phyloP scores from a whole-genome alignment of 306 rosid genomes.

The Fragaria vesca region DNA sequence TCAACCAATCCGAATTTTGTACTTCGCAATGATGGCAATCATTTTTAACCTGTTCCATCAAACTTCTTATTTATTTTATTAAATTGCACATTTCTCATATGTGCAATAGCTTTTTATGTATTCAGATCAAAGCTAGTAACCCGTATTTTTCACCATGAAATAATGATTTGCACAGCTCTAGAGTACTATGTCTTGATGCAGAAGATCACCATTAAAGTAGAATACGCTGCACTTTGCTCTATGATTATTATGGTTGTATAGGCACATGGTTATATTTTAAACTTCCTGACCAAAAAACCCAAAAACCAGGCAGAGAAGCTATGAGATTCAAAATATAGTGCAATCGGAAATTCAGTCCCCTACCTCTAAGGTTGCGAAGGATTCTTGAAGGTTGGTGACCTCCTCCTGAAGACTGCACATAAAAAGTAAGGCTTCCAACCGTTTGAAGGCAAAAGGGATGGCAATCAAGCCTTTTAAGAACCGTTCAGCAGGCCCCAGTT shows the following conservation, averaged over 20 bases:
- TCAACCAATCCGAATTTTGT: not conserved
- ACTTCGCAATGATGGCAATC: not conserved
- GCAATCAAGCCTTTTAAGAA: slow-evolving; percentile 73
- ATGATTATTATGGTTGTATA: not conserved
- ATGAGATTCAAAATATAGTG: slow-evolving; percentile 1
- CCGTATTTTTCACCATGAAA: not conserved
- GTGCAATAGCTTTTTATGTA: not conserved
- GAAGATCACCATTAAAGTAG: not conserved
- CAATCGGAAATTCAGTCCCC: slow-evolving; percentile 8
- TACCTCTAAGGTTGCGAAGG: slow-evolving; percentile 78
- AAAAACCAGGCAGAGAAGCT: slow-evolving; percentile 7
- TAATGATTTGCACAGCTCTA: not conserved
- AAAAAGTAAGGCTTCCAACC: slow-evolving; percentile 77
- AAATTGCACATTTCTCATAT: not conserved
- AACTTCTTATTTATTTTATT: not conserved
- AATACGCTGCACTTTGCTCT: not conserved
- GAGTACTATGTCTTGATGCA: not conserved
- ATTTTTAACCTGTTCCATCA: not conserved
- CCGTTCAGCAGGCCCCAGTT: slow-evolving; percentile 85
- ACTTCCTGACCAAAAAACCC: not conserved
- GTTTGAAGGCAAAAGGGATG: slow-evolving; percentile 78
- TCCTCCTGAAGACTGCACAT: slow-evolving; percentile 83
- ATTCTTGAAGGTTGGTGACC: slow-evolving; percentile 49
- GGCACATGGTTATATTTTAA: not conserved
- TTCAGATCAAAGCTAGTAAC: not conserved